A percentile compares a stretch with the other conserved stretches of the same genome.
Conservation (phyloP, 257 asterid species). For the Henckelia pumila region DNA sequence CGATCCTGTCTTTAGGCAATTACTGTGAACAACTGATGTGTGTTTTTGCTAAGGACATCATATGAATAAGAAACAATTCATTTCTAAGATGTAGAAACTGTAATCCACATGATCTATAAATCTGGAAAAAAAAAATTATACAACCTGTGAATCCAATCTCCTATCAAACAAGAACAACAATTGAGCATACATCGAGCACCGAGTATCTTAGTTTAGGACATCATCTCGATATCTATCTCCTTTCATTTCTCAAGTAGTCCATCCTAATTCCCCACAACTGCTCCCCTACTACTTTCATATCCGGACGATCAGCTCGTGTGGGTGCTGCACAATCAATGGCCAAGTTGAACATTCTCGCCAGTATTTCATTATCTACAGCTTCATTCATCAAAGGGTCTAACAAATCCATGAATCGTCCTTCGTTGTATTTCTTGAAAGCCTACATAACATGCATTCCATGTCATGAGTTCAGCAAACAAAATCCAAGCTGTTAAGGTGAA, state of each 20-base stretch:
- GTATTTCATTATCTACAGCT: conserved; percentile 44
- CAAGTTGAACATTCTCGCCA: conserved; percentile 67
- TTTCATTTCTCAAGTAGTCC: conserved; percentile 67
- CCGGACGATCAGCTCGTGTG: conserved; percentile 80
- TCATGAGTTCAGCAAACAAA: conserved; percentile 12
- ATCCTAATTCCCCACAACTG: conserved; percentile 88
- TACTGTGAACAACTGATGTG: too few relatives aligned
- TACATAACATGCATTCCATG: conserved; percentile 29
- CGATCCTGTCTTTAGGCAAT: too few relatives aligned
- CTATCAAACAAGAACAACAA: conserved; percentile 8
- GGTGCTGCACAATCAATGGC: conserved; percentile 93
- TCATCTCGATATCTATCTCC: conserved; percentile 25
- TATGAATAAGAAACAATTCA: neutral
- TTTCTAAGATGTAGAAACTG: neutral
- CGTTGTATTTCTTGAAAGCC: conserved; percentile 70
- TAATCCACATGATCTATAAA: conserved; percentile 3
- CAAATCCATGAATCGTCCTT: conserved; percentile 53
- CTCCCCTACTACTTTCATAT: conserved; percentile 76
- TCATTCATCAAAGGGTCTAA: conserved; percentile 70
- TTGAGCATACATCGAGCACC: neutral
- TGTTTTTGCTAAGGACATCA: neutral
- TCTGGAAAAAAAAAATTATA: conserved; percentile 2
- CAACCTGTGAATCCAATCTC: neutral
- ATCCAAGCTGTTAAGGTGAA: neutral
- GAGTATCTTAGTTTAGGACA: neutral